A percentile compares a stretch with the other conserved stretches of the same genome.
phyloP scores from a whole-genome alignment of 2,329 filamentous ascomycete species.

The Teratosphaeria epicoccoides region DNA sequence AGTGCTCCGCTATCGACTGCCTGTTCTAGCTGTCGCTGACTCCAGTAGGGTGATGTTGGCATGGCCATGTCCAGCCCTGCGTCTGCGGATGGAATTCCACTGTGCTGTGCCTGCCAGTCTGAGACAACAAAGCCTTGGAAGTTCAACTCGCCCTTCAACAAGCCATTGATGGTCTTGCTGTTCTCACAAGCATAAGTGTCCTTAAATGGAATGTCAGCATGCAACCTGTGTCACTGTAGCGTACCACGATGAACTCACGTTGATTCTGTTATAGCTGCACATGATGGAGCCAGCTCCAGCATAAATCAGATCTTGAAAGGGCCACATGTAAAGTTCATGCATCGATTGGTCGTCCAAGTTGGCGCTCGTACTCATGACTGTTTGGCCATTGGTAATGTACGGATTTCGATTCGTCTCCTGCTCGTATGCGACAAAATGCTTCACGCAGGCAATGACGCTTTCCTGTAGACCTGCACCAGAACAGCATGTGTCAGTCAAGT shows the following conservation, averaged over 20 bases:
- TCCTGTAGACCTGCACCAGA: conserved; percentile 39
- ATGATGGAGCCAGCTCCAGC: conserved; percentile 36
- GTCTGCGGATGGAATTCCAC: conserved; percentile 49
- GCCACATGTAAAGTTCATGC: conserved; percentile 58
- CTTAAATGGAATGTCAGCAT: conserved; percentile 23
- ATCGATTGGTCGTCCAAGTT: conserved; percentile 54
- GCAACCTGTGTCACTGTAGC: neutral
- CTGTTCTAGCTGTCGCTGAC: conserved; percentile 35
- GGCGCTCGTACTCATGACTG: conserved; percentile 27
- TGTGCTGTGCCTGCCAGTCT: conserved; percentile 57
- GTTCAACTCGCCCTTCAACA: conserved; percentile 63
- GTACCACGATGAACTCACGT: conserved; percentile 1
- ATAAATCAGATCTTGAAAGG: conserved; percentile 39
- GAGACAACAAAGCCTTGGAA: conserved; percentile 63
- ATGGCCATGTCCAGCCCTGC: conserved; percentile 60
- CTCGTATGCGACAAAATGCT: conserved; percentile 50
- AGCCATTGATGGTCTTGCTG: conserved; percentile 55
- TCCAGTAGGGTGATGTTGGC: conserved; percentile 38
- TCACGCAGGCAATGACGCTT: conserved; percentile 47
- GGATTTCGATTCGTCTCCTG: conserved; percentile 41
- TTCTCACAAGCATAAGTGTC: conserved; percentile 55
- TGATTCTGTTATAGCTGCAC: conserved; percentile 28
- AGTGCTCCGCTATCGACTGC: conserved; percentile 53
- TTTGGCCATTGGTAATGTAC: conserved; percentile 13
- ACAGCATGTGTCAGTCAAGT: neutral